These are phyloP conservation scores for Eremothecium cymbalariae DNA, from an alignment of 1,139 yeast genomes.

Conservation along the genomic window DNA sequence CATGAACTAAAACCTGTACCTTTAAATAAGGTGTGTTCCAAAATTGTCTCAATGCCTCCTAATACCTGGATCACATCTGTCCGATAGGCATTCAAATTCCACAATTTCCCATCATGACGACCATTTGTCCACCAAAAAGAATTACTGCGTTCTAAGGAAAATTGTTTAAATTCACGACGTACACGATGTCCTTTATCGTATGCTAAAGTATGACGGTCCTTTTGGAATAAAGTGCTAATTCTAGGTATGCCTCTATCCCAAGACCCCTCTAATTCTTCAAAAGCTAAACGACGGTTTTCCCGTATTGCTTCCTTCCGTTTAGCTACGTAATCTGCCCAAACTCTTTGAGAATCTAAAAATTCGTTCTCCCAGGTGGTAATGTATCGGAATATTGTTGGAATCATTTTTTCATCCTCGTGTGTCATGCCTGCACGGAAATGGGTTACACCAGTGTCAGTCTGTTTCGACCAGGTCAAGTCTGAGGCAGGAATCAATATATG, in stretches of 20 bases:
- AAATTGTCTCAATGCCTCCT: slow-evolving; percentile 94
- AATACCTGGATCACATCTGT: slow-evolving; percentile 95
- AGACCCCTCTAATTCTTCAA: slow-evolving; percentile 86
- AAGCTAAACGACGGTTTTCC: slow-evolving; percentile 76
- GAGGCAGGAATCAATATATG: slow-evolving; percentile 92
- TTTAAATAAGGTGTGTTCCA: slow-evolving; percentile 89
- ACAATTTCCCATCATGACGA: slow-evolving; percentile 90
- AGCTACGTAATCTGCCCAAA: slow-evolving; percentile 95
- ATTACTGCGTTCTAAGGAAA: slow-evolving; percentile 58
- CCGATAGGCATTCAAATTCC: slow-evolving; percentile 89
- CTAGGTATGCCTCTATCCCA: slow-evolving; percentile 98
- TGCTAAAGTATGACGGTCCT: slow-evolving; percentile 89
- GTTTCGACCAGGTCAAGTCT: slow-evolving; percentile 84
- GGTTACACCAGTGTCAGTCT: slow-evolving; percentile 89
- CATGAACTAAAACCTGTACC: slow-evolving; percentile 97
- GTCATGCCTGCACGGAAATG: slow-evolving; percentile 94
- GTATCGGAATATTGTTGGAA: slow-evolving; percentile 90
- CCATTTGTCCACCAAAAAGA: slow-evolving; percentile 97
- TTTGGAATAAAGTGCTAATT: slow-evolving; percentile 88
- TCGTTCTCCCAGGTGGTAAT: slow-evolving; percentile 97
- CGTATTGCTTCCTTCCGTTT: slow-evolving; percentile 82
- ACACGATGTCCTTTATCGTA: slow-evolving; percentile 91
- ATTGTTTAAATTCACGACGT: slow-evolving; percentile 72
- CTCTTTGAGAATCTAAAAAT: slow-evolving; percentile 86
- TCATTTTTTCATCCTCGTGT: slow-evolving; percentile 65